These are phyloP conservation scores for Capsicum rhomboideum DNA, from an alignment of 257 asterid species.

Conservation along the genomic window DNA sequence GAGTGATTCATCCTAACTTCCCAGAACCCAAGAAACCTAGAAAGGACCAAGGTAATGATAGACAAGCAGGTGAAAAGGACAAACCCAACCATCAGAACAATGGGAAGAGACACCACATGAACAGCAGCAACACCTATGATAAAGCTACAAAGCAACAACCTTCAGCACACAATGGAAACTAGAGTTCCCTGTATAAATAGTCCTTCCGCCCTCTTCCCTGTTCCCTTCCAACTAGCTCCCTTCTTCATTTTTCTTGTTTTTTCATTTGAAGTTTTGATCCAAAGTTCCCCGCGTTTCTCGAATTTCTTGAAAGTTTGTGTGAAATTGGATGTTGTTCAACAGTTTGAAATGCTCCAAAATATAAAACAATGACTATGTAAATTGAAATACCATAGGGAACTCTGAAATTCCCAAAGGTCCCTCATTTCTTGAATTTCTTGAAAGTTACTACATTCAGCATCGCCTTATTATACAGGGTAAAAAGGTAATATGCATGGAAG, in stretches of 20 bases:
- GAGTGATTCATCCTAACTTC: too few species aligned
- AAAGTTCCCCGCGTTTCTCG: background rate
- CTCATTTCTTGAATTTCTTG: background rate
- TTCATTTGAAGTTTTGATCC: background rate
- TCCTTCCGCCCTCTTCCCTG: background rate
- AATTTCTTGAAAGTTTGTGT: background rate
- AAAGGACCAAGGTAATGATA: too few species aligned
- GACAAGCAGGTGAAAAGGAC: too few species aligned
- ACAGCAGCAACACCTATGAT: too few species aligned
- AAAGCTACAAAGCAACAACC: too few species aligned
- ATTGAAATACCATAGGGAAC: background rate
- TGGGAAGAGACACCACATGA: too few species aligned
- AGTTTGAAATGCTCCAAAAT: too few species aligned
- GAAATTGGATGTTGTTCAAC: background rate
- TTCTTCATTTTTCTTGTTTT: background rate
- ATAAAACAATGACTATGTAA: background rate
- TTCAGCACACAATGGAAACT: too few species aligned
- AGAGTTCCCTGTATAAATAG: background rate
- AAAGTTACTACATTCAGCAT: too few species aligned
- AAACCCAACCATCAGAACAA: too few species aligned
- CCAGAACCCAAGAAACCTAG: too few species aligned
- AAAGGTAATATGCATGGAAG: background rate
- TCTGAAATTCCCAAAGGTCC: background rate
- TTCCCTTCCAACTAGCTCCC: background rate
- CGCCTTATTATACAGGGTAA: too few species aligned